Base-by-base conservation (phyloP, 768 basidiomycete species). In the Saitozyma sp. region DNA sequence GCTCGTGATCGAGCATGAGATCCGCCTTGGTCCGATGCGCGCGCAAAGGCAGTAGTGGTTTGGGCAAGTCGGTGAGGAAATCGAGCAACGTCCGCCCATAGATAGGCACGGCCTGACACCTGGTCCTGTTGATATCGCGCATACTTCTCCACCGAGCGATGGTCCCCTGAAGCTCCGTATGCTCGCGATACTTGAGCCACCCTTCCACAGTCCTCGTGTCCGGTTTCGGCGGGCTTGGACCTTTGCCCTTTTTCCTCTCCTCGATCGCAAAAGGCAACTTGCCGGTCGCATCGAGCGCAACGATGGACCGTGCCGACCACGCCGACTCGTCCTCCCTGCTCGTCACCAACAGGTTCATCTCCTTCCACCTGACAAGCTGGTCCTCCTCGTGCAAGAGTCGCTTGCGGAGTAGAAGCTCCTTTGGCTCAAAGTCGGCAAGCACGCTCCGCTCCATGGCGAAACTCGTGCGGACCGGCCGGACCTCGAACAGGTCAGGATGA, bases 191-290 rank as follows among this genome's bases (percentile, higher is more conserved):
- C 55, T 79, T 78, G 50, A 81, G 83, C 78, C 86, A 95, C 3
- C 91, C 91, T 0, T 82, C 83, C 48, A 92, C 85, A 0, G 89
- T 91, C 50, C 89, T 85, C 6, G 83, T 84, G 70, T 97, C 91
- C 66, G 84, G 82, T 10, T 87, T 87, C 1, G 91, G 91, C 9
- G 65, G 61, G 1, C 86, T 55, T 19, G 60, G 65, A 5, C 20
- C 54, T 43, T 59, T 62, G 0, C 65, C 67, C 16, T 58, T 61
- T 45, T 58, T 53, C 4, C 16, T 38, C 8, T 52, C 40, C 41
- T 68, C 68, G 38, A 66, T 57, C n/a, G 65, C 67, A 42, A 59
- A 48, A 9, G 78, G 78, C 13, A 79, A 60, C 19, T 64, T 56
- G 37, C 69, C 61, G 29, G 68, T 73, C 3, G 71, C 78, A 40